A percentile compares a stretch with the other conserved stretches of the same genome.
These are phyloP conservation scores for Canna indica DNA, from an alignment of 176 grass and related monocot genomes.

Conservation along the genomic window DNA sequence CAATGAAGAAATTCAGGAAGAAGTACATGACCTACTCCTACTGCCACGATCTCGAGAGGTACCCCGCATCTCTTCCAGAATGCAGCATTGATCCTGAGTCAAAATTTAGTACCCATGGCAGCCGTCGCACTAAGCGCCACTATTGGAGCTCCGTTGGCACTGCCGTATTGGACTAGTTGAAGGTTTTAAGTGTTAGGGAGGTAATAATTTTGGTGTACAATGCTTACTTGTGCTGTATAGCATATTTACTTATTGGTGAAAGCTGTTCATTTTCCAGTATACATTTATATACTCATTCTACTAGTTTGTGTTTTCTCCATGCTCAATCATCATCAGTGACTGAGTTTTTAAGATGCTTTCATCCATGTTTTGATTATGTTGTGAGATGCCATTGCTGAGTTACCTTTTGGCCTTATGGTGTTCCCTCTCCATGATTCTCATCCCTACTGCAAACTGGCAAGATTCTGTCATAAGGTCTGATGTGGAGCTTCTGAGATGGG, in stretches of 20 bases:
- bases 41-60: constrained; percentile 57
- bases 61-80: constrained; percentile 38
- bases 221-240: constrained; percentile 8
- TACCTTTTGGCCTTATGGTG: neutral
- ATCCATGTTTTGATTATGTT: neutral
- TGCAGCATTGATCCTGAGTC: constrained; percentile 52
- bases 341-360: neutral
- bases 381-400: neutral
- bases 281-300: neutral
- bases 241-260: neutral
- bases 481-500: neutral
- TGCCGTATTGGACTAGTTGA: neutral
- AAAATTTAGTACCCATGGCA: constrained; percentile 9
- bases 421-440: no score
- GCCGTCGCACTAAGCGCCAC: constrained; percentile 20
- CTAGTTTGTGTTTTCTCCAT: neutral
- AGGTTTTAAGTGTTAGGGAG: neutral
- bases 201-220: neutral
- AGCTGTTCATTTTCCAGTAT: neutral
- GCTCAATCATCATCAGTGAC: no score
- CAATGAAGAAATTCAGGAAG: constrained; percentile 45
- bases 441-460: neutral
- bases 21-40: constrained; percentile 78
- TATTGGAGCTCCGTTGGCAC: neutral
- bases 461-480: neutral